Percentiles rank a stretch among this genome's conserved stretches.
Evolutionary conservation across 2,329 filamentous ascomycete genomes (phyloP).

Genomic region (Verticillium longisporum): DNA sequence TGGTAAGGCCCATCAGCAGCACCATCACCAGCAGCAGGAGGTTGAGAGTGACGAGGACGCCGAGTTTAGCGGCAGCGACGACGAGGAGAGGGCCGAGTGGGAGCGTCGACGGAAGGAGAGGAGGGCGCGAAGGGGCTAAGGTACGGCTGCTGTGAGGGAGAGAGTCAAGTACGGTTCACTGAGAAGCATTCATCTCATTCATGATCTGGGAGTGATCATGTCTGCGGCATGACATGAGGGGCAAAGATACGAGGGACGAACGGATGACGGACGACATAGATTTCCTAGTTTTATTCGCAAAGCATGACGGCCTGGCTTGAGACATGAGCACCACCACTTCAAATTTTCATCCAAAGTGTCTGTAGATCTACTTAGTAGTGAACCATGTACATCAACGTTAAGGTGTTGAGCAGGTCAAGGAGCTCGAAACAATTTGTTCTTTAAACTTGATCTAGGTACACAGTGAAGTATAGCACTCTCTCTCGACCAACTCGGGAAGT

Average conservation of each 20-base stretch:
- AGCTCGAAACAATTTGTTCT: neutral
- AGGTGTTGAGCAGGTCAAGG: too few species aligned
- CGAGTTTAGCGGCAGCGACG: constrained; percentile 58
- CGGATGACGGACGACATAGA: neutral
- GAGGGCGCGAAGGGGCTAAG: constrained; percentile 17
- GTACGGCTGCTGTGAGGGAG: neutral
- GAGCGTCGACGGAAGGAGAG: constrained; percentile 43
- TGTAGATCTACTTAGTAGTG: too few species aligned
- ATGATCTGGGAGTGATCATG: neutral
- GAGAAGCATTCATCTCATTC: neutral
- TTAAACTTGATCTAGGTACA: constrained; percentile 23
- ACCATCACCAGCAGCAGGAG: constrained; percentile 15
- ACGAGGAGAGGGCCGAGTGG: constrained; percentile 57
- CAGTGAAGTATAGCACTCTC: neutral
- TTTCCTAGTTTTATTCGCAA: neutral
- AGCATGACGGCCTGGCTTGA: neutral
- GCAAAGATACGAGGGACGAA: neutral
- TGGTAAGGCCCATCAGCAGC: constrained; percentile 8
- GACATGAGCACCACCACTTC: neutral
- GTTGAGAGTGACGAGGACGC: constrained; percentile 41
- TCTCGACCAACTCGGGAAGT: neutral
- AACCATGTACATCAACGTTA: too few species aligned
- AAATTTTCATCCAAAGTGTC: too few species aligned
- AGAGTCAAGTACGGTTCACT: neutral
- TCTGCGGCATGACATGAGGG: neutral